Percentiles rank a stretch among this genome's conserved stretches.
These are phyloP conservation scores for Phytophthora macrochlamydospora DNA, from an alignment of 352 stramenopile genomes.

Conservation along the genomic window DNA sequence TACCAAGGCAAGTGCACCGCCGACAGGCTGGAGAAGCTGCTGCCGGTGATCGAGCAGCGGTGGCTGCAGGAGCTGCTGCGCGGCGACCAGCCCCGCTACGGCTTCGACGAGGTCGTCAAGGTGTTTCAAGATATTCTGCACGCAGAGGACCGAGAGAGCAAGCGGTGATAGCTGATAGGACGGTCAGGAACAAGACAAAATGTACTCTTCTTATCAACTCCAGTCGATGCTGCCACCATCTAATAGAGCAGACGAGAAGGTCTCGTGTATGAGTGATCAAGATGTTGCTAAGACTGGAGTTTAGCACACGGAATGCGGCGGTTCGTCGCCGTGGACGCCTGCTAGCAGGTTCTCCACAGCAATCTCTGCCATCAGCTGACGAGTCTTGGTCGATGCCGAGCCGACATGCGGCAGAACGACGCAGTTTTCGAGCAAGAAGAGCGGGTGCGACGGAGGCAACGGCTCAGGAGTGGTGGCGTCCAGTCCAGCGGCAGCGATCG, in stretches of 20 bases:
- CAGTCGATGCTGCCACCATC: no score
- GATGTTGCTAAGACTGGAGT: not conserved
- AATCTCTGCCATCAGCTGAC: constrained; percentile 79
- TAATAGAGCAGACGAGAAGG: constrained; percentile 12
- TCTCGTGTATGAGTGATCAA: not conserved
- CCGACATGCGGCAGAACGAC: constrained; percentile 61
- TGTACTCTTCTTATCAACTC: not conserved
- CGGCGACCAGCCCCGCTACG: constrained; percentile 31
- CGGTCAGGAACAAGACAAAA: not conserved
- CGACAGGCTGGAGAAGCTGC: constrained; percentile 29
- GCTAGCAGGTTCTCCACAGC: constrained; percentile 64
- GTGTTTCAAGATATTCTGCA: constrained; percentile 26
- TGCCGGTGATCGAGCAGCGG: constrained; percentile 36
- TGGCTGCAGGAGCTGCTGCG: constrained; percentile 34
- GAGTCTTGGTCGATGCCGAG: constrained; percentile 63
- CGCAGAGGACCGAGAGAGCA: constrained; percentile 1
- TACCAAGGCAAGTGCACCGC: constrained; percentile 16
- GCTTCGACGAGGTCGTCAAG: constrained; percentile 41
- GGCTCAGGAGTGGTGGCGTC: constrained; percentile 92
- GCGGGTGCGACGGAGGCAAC: constrained; percentile 72
- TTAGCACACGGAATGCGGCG: constrained; percentile 50
- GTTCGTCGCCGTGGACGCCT: constrained; percentile 41
- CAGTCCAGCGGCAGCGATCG: constrained; percentile 68
- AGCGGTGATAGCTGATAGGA: no score
- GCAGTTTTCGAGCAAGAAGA: constrained; percentile 79